Percentiles rank a stretch among this genome's conserved stretches.
These are phyloP conservation scores for Pyrenula aspistea DNA, from an alignment of 495 filamentous ascomycete genomes.

Conservation along the genomic window DNA sequence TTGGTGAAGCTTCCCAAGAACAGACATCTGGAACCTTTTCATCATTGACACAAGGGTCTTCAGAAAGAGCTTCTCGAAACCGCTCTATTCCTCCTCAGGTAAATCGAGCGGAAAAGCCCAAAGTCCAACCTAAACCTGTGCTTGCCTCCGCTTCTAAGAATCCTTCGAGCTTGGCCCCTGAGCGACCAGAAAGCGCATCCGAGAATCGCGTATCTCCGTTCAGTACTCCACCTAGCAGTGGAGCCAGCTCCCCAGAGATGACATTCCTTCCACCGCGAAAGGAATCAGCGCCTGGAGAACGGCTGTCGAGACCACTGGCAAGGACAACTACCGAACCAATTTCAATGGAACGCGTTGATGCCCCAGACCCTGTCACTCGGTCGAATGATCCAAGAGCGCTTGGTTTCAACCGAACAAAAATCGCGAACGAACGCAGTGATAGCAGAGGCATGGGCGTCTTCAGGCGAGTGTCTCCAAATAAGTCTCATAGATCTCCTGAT, in stretches of 20 bases:
- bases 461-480: not conserved
- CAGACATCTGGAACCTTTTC: constrained; percentile 8
- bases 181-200: constrained; percentile 6
- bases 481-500: not conserved
- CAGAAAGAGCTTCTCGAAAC: not conserved
- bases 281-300: constrained; percentile 6
- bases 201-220: constrained; percentile 70
- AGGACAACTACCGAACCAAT: constrained; percentile 14
- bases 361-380: constrained; percentile 1
- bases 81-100: constrained; percentile 52
- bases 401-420: constrained; percentile 16
- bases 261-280: constrained; percentile 3
- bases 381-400: constrained; percentile 17
- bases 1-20: not conserved
- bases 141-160: not conserved
- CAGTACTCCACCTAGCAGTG: constrained; percentile 75
- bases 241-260: constrained; percentile 37
- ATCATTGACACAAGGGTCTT: not conserved
- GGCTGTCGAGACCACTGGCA: constrained; percentile 12
- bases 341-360: constrained; percentile 17
- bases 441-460: not conserved
- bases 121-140: constrained; percentile 40
- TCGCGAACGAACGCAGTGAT: constrained; percentile 9
- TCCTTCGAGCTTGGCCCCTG: not conserved
- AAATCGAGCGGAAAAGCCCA: constrained; percentile 75